phyloP scores from a whole-genome alignment of 495 filamentous ascomycete genomes.

The Trichoderma erinaceum region DNA sequence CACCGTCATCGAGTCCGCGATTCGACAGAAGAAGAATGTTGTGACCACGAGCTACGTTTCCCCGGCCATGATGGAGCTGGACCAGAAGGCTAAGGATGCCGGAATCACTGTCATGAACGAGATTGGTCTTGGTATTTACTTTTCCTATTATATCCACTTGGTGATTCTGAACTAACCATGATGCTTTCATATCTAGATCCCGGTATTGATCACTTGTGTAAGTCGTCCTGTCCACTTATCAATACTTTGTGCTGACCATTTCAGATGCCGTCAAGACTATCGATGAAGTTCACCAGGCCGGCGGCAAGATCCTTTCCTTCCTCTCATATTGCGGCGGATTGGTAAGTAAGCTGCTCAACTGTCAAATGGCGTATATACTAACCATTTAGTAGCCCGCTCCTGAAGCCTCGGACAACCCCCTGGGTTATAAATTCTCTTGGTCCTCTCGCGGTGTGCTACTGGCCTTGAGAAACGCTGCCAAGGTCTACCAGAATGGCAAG shows the following conservation, averaged over 20 bases:
- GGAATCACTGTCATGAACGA: constrained; percentile 98
- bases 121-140: constrained; percentile 60
- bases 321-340: constrained; percentile 79
- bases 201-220: constrained; percentile 65
- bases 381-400: constrained; percentile 34
- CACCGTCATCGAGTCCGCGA: constrained; percentile 87
- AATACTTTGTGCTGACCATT: too few species aligned
- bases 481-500: constrained; percentile 74
- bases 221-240: too few species aligned
- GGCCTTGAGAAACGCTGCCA: constrained; percentile 78
- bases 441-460: constrained; percentile 74
- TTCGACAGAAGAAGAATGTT: constrained; percentile 87
- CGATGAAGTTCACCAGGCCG: constrained; percentile 69
- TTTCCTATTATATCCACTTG: constrained; percentile 7
- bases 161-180: constrained; percentile 14
- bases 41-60: constrained; percentile 95
- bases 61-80: constrained; percentile 85
- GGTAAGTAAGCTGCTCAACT: too few species aligned
- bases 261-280: constrained; percentile 74
- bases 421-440: constrained; percentile 88
- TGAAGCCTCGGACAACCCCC: constrained; percentile 80
- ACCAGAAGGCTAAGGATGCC: constrained; percentile 75
- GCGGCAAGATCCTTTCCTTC: constrained; percentile 82
- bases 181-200: constrained; percentile 23
- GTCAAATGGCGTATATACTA: too few species aligned